Conservation (phyloP, 257 asterid genomes). For the Echites panduratus region DNA sequence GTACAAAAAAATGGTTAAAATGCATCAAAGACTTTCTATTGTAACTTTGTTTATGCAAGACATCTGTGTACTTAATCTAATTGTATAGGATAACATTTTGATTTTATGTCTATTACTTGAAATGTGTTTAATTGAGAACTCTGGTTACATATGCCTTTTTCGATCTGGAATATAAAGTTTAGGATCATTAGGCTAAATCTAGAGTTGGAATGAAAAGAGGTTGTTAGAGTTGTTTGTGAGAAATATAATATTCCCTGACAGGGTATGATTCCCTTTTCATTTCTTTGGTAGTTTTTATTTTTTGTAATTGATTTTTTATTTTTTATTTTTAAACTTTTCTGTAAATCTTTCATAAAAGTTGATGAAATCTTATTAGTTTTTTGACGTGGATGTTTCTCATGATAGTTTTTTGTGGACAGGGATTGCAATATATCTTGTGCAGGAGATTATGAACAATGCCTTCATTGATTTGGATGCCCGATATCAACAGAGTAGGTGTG, state of each 20-base stretch:
- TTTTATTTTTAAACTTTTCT: too few species aligned
- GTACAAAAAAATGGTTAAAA: too few species aligned
- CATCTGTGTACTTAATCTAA: not conserved
- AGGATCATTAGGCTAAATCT: not conserved
- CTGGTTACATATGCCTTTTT: not conserved
- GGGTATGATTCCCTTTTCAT: not conserved
- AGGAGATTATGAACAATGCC: constrained; percentile 51
- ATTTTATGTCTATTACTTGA: not conserved
- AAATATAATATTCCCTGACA: not conserved
- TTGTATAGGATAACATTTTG: not conserved
- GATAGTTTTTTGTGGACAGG: constrained; percentile 37
- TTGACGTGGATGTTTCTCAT: not conserved
- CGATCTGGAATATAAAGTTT: not conserved
- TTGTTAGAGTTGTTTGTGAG: not conserved
- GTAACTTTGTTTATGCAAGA: not conserved
- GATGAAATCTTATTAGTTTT: not conserved
- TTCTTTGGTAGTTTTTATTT: not conserved
- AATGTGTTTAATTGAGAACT: not conserved
- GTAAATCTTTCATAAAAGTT: not conserved
- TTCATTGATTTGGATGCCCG: constrained; percentile 48
- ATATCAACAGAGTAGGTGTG: constrained; percentile 30
- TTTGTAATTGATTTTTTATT: constrained; percentile 1
- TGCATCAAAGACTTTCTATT: not conserved
- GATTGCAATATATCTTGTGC: constrained; percentile 44
- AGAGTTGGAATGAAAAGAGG: not conserved